Conservation (phyloP, 345 rosid species). For the Hibiscus mutabilis region DNA sequence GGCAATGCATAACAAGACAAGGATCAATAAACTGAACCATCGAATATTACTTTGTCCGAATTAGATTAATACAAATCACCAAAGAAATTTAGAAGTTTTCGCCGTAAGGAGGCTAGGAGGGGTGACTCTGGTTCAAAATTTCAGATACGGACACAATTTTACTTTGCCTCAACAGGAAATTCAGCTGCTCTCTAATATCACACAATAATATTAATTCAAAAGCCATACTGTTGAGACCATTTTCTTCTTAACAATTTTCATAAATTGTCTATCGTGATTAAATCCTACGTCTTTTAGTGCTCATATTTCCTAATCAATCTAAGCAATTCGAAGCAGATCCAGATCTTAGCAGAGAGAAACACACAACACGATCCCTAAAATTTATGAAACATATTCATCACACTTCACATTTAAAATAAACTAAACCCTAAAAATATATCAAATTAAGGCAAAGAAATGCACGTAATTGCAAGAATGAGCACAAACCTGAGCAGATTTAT, state of each 20-base stretch:
- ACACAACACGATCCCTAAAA: too few relatives aligned
- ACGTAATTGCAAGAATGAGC: not conserved
- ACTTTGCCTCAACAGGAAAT: not conserved
- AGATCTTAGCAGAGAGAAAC: not conserved
- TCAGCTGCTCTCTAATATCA: not conserved
- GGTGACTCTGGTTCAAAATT: not conserved
- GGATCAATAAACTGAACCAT: not conserved
- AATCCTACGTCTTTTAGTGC: not conserved
- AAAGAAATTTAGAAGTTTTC: not conserved
- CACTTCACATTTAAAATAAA: too few relatives aligned
- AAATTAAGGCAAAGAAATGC: not conserved
- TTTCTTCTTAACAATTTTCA: not conserved
- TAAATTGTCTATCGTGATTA: not conserved
- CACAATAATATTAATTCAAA: not conserved
- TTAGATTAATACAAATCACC: not conserved
- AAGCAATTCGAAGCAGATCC: not conserved
- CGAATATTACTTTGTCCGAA: not conserved
- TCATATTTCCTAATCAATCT: not conserved
- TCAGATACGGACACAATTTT: not conserved
- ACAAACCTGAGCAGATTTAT: constrained; percentile 2
- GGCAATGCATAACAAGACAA: not conserved
- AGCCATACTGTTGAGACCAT: not conserved
- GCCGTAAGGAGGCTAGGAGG: not conserved
- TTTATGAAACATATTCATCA: too few relatives aligned
- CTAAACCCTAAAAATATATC: not conserved